Evolutionary conservation across 2,329 filamentous ascomycete species (phyloP).

Genomic region (Fusarium annulatum): DNA sequence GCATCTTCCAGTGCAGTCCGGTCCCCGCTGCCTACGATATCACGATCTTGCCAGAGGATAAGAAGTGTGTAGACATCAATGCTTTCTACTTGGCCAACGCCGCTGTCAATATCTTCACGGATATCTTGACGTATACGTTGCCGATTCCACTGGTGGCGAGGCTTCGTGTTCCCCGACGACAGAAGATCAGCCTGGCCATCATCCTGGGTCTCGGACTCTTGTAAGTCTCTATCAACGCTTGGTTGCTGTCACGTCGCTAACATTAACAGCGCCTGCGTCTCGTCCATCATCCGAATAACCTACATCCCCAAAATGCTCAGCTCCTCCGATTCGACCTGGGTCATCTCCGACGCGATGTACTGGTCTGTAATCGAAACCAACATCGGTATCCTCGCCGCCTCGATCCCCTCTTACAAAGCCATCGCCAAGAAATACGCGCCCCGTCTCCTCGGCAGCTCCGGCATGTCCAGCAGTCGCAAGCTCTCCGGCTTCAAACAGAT

Average conservation of each 20-base stretch:
- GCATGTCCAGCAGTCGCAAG: slow-evolving; percentile 27
- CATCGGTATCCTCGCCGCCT: slow-evolving; percentile 32
- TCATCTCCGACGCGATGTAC: slow-evolving; percentile 30
- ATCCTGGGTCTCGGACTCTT: slow-evolving; percentile 27
- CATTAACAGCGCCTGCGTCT: slow-evolving; percentile 9
- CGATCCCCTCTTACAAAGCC: slow-evolving; percentile 29
- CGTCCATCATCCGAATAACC: slow-evolving; percentile 30
- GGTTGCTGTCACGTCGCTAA: not conserved
- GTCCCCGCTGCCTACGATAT: slow-evolving; percentile 15
- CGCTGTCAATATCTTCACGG: slow-evolving; percentile 27
- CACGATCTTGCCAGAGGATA: not conserved
- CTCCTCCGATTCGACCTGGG: slow-evolving; percentile 25
- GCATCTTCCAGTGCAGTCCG: slow-evolving; percentile 28
- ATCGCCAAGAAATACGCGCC: slow-evolving; percentile 32
- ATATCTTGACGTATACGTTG: slow-evolving; percentile 15
- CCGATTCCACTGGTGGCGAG: slow-evolving; percentile 9
- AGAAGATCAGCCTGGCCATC: slow-evolving; percentile 26
- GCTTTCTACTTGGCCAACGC: slow-evolving; percentile 31
- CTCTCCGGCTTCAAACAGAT: slow-evolving; percentile 32
- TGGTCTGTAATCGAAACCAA: slow-evolving; percentile 36
- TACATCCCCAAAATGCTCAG: slow-evolving; percentile 34
- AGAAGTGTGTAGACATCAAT: slow-evolving; percentile 30
- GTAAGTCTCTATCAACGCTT: not conserved
- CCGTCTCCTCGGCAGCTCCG: slow-evolving; percentile 24
- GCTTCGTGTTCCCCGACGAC: slow-evolving; percentile 21